phyloP scores from a whole-genome alignment of 192 early-diverging fungal genomes.

The Chytriomyces confervae region DNA sequence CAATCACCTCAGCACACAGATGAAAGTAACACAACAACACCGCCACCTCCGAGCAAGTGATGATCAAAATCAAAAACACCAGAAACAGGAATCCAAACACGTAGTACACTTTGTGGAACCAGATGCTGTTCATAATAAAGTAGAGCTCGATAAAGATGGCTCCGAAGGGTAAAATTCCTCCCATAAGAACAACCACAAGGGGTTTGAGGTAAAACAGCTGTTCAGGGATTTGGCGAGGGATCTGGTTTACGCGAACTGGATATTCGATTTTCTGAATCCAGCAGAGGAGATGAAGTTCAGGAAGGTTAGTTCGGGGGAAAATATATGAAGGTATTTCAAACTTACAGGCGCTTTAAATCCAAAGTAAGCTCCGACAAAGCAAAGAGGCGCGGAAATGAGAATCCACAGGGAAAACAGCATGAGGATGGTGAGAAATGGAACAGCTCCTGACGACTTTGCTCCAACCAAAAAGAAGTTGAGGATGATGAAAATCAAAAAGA shows the following conservation, averaged over 20 bases:
- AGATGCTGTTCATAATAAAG: slow-evolving; percentile 66
- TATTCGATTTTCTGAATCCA: slow-evolving; percentile 67
- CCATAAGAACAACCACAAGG: slow-evolving; percentile 63
- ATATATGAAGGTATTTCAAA: background rate
- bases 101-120: slow-evolving; percentile 63
- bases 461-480: slow-evolving; percentile 90
- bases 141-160: slow-evolving; percentile 69
- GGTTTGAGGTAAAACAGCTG: slow-evolving; percentile 70
- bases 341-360: slow-evolving; percentile 72
- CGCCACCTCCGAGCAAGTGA: slow-evolving; percentile 63
- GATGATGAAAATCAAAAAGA: slow-evolving; percentile 70
- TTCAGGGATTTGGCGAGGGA: slow-evolving; percentile 89
- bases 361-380: slow-evolving; percentile 84
- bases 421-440: slow-evolving; percentile 88
- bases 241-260: slow-evolving; percentile 88
- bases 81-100: slow-evolving; percentile 65
- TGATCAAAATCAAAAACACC: slow-evolving; percentile 60
- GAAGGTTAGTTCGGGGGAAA: slow-evolving; percentile 20
- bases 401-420: slow-evolving; percentile 83
- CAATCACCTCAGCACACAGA: slow-evolving; percentile 60
- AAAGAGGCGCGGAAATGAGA: slow-evolving; percentile 77
- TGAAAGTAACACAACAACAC: slow-evolving; percentile 67
- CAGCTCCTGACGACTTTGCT: slow-evolving; percentile 83
- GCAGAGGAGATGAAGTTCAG: background rate
- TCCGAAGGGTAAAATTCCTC: slow-evolving; percentile 74